Evolutionary conservation across 2,329 filamentous ascomycete species (phyloP).

Genomic region (Capronia coronata): DNA sequence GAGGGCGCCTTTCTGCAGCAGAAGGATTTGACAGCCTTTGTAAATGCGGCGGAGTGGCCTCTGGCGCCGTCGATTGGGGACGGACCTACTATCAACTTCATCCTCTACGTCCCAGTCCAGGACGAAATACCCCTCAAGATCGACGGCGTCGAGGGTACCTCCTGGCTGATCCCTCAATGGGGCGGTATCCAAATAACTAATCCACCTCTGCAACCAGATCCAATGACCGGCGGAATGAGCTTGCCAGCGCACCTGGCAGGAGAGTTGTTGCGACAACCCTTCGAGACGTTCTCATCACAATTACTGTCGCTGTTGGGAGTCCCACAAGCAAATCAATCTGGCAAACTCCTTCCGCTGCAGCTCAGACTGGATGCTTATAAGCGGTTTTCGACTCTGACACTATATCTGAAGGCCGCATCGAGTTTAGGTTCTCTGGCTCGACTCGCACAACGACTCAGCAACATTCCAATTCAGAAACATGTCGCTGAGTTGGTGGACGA

Average conservation of each 20-base stretch:
- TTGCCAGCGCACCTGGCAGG: constrained; percentile 50
- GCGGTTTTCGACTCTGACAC: constrained; percentile 75
- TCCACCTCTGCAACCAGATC: constrained; percentile 34
- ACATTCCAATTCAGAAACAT: constrained; percentile 80
- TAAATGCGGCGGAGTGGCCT: constrained; percentile 97
- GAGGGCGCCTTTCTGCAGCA: constrained; percentile 52
- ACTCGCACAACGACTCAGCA: constrained; percentile 73
- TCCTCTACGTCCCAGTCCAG: constrained; percentile 78
- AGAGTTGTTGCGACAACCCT: constrained; percentile 65
- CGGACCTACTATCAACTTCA: constrained; percentile 92
- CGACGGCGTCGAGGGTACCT: constrained; percentile 56
- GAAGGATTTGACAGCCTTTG: constrained; percentile 85
- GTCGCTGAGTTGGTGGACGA: constrained; percentile 80
- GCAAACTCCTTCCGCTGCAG: constrained; percentile 56
- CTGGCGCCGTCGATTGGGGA: constrained; percentile 82
- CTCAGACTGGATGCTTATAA: constrained; percentile 77
- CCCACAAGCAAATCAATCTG: constrained; percentile 39
- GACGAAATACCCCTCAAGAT: constrained; percentile 55
- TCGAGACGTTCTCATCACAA: constrained; percentile 87
- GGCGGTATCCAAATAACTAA: constrained; percentile 70
- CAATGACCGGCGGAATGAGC: constrained; percentile 11
- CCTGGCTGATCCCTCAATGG: constrained; percentile 97
- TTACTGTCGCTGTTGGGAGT: constrained; percentile 81
- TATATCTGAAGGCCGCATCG: constrained; percentile 82
- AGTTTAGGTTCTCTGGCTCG: constrained; percentile 89